These are phyloP conservation scores for Lactifluus volemus DNA, from an alignment of 768 basidiomycete species.

Conservation along the genomic window DNA sequence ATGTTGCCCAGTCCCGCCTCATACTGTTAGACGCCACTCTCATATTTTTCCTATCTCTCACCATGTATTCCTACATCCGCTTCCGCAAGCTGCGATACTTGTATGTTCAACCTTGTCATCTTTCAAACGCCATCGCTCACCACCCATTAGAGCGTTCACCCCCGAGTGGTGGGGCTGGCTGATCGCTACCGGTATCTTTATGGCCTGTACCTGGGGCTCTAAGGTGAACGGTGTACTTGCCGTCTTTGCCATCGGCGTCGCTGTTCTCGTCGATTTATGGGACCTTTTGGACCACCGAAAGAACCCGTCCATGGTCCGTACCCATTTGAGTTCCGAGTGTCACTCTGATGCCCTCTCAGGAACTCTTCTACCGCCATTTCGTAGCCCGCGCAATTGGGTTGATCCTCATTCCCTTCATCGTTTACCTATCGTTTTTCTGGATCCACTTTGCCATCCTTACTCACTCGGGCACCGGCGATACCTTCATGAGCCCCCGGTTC, in stretches of 20 bases:
- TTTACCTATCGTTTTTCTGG: conserved; percentile 96
- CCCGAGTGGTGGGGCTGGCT: conserved; percentile 95
- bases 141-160: conserved; percentile 63
- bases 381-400: conserved; percentile 73
- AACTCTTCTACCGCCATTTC: conserved; percentile 87
- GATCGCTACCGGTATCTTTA: conserved; percentile 78
- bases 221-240: conserved; percentile 97
- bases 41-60: conserved; percentile 92
- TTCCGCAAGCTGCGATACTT: conserved; percentile 91
- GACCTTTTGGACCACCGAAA: conserved; percentile 80
- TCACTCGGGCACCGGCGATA: conserved; percentile 85
- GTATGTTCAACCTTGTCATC: conserved; percentile 34
- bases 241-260: conserved; percentile 80
- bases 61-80: conserved; percentile 86
- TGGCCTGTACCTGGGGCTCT: conserved; percentile 94
- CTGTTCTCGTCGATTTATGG: conserved; percentile 93
- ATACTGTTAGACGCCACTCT: conserved; percentile 92
- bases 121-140: conserved; percentile 7
- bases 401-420: conserved; percentile 78
- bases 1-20: conserved; percentile 91
- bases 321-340: neutral
- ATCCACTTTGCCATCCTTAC: conserved; percentile 85
- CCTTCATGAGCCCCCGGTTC: conserved; percentile 97
- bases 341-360: conserved; percentile 6
- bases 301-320: conserved; percentile 57